A percentile compares a stretch with the other conserved stretches of the same genome.
These are phyloP conservation scores for Phycomyces blakesleeanus DNA, from an alignment of 192 early-diverging fungal species.

Conservation along the genomic window DNA sequence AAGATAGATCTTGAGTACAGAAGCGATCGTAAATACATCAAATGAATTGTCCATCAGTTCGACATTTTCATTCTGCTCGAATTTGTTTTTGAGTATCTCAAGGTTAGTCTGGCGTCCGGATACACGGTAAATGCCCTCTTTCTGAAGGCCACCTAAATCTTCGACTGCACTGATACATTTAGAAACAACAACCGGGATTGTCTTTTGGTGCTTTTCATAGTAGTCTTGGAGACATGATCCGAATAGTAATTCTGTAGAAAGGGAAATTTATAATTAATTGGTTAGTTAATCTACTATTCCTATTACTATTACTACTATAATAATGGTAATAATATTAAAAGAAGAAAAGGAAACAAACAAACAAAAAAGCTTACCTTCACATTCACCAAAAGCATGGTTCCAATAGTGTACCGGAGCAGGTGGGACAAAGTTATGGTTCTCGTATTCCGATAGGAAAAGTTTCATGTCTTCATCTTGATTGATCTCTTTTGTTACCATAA, in stretches of 20 bases:
- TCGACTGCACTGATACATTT: slow-evolving; percentile 36
- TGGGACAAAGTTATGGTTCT: slow-evolving; percentile 6
- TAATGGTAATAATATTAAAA: too few species aligned
- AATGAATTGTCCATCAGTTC: slow-evolving; percentile 22
- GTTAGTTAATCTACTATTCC: too few species aligned
- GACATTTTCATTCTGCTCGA: slow-evolving; percentile 33
- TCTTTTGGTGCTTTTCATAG: slow-evolving; percentile 21
- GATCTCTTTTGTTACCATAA: slow-evolving; percentile 4
- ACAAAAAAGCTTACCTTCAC: slow-evolving; percentile 20
- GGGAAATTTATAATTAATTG: background rate
- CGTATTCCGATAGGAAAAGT: slow-evolving; percentile 19
- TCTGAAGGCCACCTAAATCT: slow-evolving; percentile 29
- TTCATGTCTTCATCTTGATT: slow-evolving; percentile 20
- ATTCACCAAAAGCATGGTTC: slow-evolving; percentile 31
- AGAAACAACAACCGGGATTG: slow-evolving; percentile 30
- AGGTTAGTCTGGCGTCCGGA: slow-evolving; percentile 35
- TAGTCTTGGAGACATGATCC: slow-evolving; percentile 32
- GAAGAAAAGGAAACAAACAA: background rate
- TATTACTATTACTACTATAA: too few species aligned
- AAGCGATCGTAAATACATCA: slow-evolving; percentile 61
- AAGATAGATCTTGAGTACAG: slow-evolving; percentile 60
- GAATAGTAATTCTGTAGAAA: slow-evolving; percentile 30
- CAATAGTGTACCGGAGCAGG: slow-evolving; percentile 27
- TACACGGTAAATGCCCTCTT: slow-evolving; percentile 38
- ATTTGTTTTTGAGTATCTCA: slow-evolving; percentile 24